Base-by-base conservation (phyloP, 352 stramenopile species). In the Phytophthora macrochlamydospora region DNA sequence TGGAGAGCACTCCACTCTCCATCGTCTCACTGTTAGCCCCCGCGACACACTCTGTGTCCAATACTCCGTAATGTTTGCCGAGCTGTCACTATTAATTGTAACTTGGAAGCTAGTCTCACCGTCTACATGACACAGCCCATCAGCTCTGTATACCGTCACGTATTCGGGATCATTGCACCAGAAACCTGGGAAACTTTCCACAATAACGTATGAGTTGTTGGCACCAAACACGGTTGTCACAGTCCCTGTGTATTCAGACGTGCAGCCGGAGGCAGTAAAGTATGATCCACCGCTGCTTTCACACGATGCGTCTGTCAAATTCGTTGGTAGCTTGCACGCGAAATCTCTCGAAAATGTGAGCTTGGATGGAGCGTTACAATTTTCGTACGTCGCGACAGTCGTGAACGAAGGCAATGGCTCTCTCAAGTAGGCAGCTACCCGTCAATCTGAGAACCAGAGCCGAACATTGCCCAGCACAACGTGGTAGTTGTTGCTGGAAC, bases 231-330 rank as follows among this genome's bases (percentile, higher is more conserved):
- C 18, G 8, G n/a, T 45, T 2, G 43, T 14, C 1, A 48, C 11
- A 52, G 58, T 48, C 1, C 0, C 33, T 2, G 9, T 9, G 11
- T 65, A 65, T 35, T 65, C 57, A 14, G n/a, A 29, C 9, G 49
- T 58, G 11, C 57, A 65, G n/a, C 38, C 53, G 1, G 57, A 65
- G 13, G 58, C 44, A 4, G 57, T 38, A 31, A 51, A 58, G 3
- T 50, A 30, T 3, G 46, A 11, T 24, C 7, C 24, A 11, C 40
- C 48, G 1, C 33, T 32, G 4, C 40, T 28, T 42, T 56, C 13
- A 29, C 56, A 63, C 1, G 56, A 2, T n/a, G 11, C 13, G 14
- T 50, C 30, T 1, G n/a, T 24, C 18, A 12, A 24, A 7, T 51
- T n/a, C 4, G n/a, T 8, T 8, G 7, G 14, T 18, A 43, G 13